Evolutionary conservation across 2,329 filamentous ascomycete genomes (phyloP).

Genomic region (Ceratocystis eucalypticola): DNA sequence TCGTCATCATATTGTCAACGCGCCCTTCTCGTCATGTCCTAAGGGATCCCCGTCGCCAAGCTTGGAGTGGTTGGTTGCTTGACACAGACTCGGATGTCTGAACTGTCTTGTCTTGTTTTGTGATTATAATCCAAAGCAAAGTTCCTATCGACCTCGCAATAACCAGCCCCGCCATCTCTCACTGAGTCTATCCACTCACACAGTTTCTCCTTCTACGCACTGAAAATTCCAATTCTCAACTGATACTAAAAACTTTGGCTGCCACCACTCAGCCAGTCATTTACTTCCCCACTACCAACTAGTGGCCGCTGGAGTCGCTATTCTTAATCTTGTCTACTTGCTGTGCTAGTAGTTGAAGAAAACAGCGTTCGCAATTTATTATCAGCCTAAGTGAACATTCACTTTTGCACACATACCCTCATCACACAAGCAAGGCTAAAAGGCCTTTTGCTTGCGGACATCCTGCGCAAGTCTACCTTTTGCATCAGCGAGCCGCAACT

Average conservation of each 20-base stretch:
- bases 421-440: no score
- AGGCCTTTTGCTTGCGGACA: no score
- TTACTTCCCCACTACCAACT: no score
- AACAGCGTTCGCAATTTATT: no score
- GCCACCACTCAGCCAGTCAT: no score
- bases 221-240: neutral
- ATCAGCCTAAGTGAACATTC: no score
- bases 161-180: neutral
- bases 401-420: no score
- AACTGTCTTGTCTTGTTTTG: neutral
- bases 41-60: slow-evolving; percentile 3
- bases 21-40: slow-evolving; percentile 3
- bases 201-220: neutral
- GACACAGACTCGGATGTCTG: neutral
- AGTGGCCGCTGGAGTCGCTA: no score
- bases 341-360: no score
- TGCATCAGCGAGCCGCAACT: no score
- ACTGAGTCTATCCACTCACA: neutral
- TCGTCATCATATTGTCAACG: neutral
- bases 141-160: neutral
- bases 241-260: neutral
- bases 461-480: no score
- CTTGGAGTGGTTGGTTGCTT: slow-evolving; percentile 7
- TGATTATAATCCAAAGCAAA: neutral
- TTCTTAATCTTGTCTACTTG: no score